phyloP scores from a whole-genome alignment of 2,329 filamentous ascomycete species.

The Annulohypoxylon truncatum region DNA sequence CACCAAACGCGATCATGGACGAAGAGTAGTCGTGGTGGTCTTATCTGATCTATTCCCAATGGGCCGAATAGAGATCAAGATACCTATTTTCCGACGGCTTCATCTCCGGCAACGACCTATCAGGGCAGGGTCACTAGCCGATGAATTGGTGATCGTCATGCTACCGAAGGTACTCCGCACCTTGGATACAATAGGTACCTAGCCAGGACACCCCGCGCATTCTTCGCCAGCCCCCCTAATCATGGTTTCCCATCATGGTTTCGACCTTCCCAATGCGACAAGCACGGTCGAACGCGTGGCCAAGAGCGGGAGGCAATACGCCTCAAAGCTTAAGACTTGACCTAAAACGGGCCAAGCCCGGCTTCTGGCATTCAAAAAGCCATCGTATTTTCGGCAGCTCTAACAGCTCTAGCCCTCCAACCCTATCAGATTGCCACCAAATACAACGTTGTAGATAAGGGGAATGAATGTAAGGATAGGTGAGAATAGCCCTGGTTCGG shows the following conservation, averaged over 20 bases:
- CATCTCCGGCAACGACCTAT: constrained; percentile 25
- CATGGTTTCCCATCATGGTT: constrained; percentile 9
- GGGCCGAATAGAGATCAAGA: no score
- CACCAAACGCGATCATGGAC: not conserved
- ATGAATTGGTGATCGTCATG: constrained; percentile 20
- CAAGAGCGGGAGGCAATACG: constrained; percentile 17
- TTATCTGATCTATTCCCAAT: constrained; percentile 28
- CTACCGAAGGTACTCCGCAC: constrained; percentile 18
- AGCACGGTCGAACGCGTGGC: constrained; percentile 13
- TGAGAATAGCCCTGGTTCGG: not conserved
- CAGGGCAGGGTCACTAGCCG: constrained; percentile 2
- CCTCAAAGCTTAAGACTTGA: not conserved
- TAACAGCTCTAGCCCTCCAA: no score
- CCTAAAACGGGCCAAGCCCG: constrained; percentile 16
- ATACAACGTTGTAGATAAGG: constrained; percentile 12
- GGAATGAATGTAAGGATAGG: no score
- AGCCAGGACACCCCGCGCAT: constrained; percentile 17
- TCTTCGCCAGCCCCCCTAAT: not conserved
- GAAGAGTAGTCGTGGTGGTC: constrained; percentile 6
- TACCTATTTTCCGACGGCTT: not conserved
- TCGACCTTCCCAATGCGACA: constrained; percentile 37
- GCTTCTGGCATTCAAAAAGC: constrained; percentile 17
- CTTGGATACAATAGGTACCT: not conserved
- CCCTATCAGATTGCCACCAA: constrained; percentile 6
- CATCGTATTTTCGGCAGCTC: constrained; percentile 23